Evolutionary conservation across 306 rosid species (phyloP), one percentile per base, ranked within the genome.

Genomic region (Prunus mongolica): DNA sequence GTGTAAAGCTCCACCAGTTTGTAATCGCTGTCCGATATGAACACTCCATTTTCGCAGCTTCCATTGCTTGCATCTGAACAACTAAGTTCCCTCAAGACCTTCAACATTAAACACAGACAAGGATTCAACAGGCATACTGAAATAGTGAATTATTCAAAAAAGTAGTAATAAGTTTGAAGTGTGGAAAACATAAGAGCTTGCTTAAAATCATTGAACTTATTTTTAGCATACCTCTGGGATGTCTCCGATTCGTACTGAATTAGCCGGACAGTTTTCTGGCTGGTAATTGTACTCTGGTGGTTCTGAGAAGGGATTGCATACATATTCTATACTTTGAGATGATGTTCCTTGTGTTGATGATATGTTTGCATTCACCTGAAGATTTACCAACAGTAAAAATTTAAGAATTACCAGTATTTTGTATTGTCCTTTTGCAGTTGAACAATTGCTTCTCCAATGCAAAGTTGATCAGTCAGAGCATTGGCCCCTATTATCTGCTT

Each of bases 241-340:
- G 72, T 88, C 92, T 74, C 88, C 93, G 32, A 92, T 88, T 79
- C 71, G 82, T 38, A 86, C 68, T 1, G 89, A 34, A 72, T 77
- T 69, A 4, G 84, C 75, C 1, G 92, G 78, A 32, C 97, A 93
- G 28, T 83, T 82, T 46, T 83, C 74, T 12, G 87, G 91, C 76
- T 82, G 87, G 85, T 88, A 92, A 34, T 24, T 58, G 75, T 80
- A 87, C 38, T 77, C 75, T 12, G 93, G 97, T 63, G 97, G 92
- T 3, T 76, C 85, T 67, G 94, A 86, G 84, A 93, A 90, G 72
- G 96, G 96, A 82, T 90, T 86, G 86, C 96, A 93, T 46, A 93
- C 61, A 34, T 19, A 44, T 77, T 28, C 72, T 50, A 54, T 54
- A 60, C 58, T 61, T 28, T 83, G 85, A 79, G 77, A 19, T n/a